A percentile compares a stretch with the other conserved stretches of the same genome.
These are phyloP conservation scores for Cordyceps cicadae DNA, from an alignment of 2,329 filamentous ascomycete genomes.

Conservation along the genomic window DNA sequence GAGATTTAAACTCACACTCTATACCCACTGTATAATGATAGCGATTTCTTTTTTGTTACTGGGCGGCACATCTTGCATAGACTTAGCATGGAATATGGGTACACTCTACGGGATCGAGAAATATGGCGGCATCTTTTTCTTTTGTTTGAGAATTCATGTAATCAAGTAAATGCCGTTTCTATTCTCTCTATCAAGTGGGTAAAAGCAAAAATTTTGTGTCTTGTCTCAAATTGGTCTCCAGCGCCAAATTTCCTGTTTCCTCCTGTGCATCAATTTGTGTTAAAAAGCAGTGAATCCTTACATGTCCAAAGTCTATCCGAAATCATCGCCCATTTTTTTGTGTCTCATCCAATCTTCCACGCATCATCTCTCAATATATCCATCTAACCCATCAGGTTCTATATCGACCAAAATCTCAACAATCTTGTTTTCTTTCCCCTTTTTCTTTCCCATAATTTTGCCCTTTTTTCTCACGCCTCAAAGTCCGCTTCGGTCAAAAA, in stretches of 20 bases:
- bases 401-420: background rate
- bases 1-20: background rate
- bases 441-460: too few relatives aligned
- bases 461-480: conserved; percentile 4
- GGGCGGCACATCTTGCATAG: conserved; percentile 1
- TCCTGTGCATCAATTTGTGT: background rate
- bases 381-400: too few relatives aligned
- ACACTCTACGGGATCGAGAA: background rate
- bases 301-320: too few relatives aligned
- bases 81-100: background rate
- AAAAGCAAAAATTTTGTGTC: background rate
- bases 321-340: too few relatives aligned
- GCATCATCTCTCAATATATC: too few relatives aligned
- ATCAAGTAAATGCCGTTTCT: background rate
- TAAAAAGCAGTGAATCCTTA: background rate
- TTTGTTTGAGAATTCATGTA: background rate
- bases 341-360: too few relatives aligned
- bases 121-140: background rate
- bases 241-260: background rate
- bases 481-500: conserved; percentile 19
- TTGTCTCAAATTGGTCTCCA: background rate
- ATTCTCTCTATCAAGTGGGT: background rate
- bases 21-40: background rate
- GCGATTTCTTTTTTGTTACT: background rate
- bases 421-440: background rate